Percentiles rank a stretch among this genome's conserved stretches.
These are phyloP conservation scores for Primulina tabacum DNA, from an alignment of 257 asterid species.

Conservation along the genomic window DNA sequence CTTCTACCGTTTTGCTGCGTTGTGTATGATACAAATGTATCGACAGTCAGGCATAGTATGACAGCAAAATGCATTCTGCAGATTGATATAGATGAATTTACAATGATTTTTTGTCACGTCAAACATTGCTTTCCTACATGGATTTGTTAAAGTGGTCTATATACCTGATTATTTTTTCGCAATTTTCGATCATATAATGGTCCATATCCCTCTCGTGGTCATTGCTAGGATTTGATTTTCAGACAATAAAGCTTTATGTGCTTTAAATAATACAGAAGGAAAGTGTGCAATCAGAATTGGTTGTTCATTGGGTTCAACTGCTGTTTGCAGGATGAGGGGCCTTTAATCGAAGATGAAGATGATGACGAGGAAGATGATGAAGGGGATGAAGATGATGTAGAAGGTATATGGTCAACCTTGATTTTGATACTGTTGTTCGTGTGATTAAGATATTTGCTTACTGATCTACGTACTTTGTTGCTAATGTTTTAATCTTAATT, in stretches of 20 bases:
- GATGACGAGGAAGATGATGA: conserved; percentile 46
- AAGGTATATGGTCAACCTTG: conserved; percentile 30
- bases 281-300: neutral
- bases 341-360: conserved; percentile 43
- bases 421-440: neutral
- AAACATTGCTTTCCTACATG: neutral
- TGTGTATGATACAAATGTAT: neutral
- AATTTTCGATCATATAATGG: neutral
- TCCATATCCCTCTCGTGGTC: too few species aligned
- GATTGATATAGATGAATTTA: too few species aligned
- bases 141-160: too few species aligned
- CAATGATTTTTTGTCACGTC: neutral
- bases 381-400: conserved; percentile 40
- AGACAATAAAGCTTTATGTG: too few species aligned
- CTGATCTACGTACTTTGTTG: neutral
- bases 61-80: too few species aligned
- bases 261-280: too few species aligned
- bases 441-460: neutral
- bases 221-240: too few species aligned
- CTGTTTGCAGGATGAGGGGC: conserved; percentile 40
- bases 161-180: neutral
- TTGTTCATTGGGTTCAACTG: neutral
- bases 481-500: neutral
- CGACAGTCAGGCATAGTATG: neutral
- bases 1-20: neutral